phyloP scores from a whole-genome alignment of 495 filamentous ascomycete genomes.

The Arthonia radiata region DNA sequence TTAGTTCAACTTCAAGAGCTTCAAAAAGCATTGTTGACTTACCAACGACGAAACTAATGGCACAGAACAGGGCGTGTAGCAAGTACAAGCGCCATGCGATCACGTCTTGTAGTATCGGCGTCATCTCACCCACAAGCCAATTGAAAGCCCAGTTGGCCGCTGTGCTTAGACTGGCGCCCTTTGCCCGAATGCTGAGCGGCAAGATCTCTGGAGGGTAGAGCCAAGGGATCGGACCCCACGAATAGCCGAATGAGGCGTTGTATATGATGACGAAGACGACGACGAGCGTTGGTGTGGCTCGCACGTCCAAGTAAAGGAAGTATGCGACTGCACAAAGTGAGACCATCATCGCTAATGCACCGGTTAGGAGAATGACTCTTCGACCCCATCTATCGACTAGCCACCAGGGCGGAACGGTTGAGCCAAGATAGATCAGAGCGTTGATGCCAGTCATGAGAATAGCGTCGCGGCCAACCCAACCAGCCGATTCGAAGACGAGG shows the following conservation, averaged over 20 bases:
- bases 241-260: conserved; percentile 91
- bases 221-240: conserved; percentile 98
- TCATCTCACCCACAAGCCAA: conserved; percentile 87
- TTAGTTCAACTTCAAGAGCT: conserved; percentile 1
- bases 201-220: conserved; percentile 94
- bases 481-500: conserved; percentile 84
- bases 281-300: conserved; percentile 52
- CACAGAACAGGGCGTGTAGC: conserved; percentile 92
- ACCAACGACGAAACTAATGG: conserved; percentile 89
- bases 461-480: conserved; percentile 71
- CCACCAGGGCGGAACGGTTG: conserved; percentile 92
- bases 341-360: conserved; percentile 73
- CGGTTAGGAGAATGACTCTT: conserved; percentile 70
- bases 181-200: conserved; percentile 87
- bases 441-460: conserved; percentile 97
- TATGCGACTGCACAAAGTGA: conserved; percentile 86
- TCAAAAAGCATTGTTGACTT: conserved; percentile 20
- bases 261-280: conserved; percentile 95
- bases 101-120: conserved; percentile 68
- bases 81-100: conserved; percentile 89
- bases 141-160: conserved; percentile 97
- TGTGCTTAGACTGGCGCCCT: conserved; percentile 89
- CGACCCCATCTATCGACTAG: conserved; percentile 84
- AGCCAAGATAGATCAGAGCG: conserved; percentile 67
- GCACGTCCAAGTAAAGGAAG: conserved; percentile 72